Evolutionary conservation across 2,329 filamentous ascomycete genomes (phyloP), one percentile per base, ranked within the genome.

Genomic region (Thermothelomyces thermophilus): DNA sequence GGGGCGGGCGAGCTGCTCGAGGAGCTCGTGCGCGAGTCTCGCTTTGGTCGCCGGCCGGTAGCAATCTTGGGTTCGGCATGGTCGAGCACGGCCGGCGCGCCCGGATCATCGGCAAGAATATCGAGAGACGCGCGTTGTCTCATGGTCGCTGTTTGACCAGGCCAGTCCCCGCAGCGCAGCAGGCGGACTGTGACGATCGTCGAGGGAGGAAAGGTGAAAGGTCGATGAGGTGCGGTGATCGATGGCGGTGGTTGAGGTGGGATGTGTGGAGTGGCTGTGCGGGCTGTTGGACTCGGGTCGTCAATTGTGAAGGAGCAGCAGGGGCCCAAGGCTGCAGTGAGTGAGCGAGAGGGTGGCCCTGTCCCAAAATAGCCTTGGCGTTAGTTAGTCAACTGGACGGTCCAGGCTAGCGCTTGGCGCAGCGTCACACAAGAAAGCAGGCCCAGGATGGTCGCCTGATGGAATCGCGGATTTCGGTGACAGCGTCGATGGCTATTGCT

Each of bases 1-100:
- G 85, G 82, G 45, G 78, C 80, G 39, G 86, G 86, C 1, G 86
- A 90, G 64, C 84, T 87, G 51, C 83, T 86, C 7, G 86, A 86
- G 5, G 84, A 87, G 3, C 77, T 79, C 1, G 77, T 79, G 55
- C 76, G 72, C 36, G 76, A 80, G 62, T 80, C 76, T 56, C 77
- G 70, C 51, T 70, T 69, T 4, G 69, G 63, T 34, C 72, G 70
- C 24, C 65, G 56, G 43, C 59, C 59, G 19, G 57, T 58, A 6
- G 56, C 53, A 30, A 56, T 56, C 51, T 61, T 57, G 24, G 53
- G 47, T 36, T 58, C 52, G 19, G 57, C 53, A 22, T 48, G 55
- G 42, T 58, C 54, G 14, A 55, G 55, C 6, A 20, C 13, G 26
- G 37, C 41, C 20, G 31, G 42, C 10, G 46, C 42, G 34, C 45